Percentiles rank a stretch among this genome's conserved stretches.
Evolutionary conservation across 495 filamentous ascomycete species (phyloP).

Genomic region (Penicillium goetzii): DNA sequence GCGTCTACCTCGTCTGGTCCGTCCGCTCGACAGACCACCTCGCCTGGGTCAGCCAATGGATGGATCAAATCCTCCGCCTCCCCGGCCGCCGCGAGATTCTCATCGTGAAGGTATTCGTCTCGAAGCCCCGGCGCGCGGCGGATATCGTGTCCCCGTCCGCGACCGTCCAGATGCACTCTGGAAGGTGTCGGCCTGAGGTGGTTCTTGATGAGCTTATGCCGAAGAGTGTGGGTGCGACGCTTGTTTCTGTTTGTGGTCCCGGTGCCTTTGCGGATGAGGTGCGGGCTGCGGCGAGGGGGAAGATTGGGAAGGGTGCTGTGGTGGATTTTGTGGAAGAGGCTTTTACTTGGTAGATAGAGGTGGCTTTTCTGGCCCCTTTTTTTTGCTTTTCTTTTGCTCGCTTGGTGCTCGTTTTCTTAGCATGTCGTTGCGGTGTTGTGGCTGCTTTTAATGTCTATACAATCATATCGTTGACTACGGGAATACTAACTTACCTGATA

Average conservation of each 20-base stretch:
- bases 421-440: constrained; percentile 18
- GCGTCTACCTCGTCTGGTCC: constrained; percentile 86
- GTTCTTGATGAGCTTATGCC: constrained; percentile 80
- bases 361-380: constrained; percentile 1
- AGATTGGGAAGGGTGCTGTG: constrained; percentile 64
- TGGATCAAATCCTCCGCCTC: constrained; percentile 90
- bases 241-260: constrained; percentile 86
- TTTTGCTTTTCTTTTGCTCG: background rate
- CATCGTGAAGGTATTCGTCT: constrained; percentile 85
- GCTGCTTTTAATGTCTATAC: constrained; percentile 13
- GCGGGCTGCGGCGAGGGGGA: constrained; percentile 66
- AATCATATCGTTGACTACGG: background rate
- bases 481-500: background rate
- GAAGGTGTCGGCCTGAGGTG: constrained; percentile 57
- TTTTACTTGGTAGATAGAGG: constrained; percentile 69
- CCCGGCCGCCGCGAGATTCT: constrained; percentile 81
- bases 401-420: constrained; percentile 12
- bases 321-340: constrained; percentile 95
- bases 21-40: constrained; percentile 87
- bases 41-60: constrained; percentile 92
- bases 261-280: constrained; percentile 91
- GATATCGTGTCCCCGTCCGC: constrained; percentile 82
- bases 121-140: constrained; percentile 60
- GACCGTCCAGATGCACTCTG: constrained; percentile 89
- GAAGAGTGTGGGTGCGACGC: constrained; percentile 76